These are phyloP conservation scores for Wickerhamiella sergipiensis DNA, from an alignment of 805 yeast species.

Conservation along the genomic window DNA sequence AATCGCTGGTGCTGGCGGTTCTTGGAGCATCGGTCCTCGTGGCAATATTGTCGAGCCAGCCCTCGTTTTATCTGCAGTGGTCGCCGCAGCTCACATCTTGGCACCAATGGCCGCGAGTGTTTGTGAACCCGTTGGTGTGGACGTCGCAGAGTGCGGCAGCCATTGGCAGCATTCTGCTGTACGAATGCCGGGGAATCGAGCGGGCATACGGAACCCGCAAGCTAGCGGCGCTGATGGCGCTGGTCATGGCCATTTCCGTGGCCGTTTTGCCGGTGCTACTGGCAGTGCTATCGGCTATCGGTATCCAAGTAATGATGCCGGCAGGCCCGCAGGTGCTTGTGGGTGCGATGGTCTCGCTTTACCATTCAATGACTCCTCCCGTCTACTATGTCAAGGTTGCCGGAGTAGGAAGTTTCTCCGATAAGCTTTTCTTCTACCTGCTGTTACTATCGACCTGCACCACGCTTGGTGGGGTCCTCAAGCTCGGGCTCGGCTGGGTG, in stretches of 20 bases:
- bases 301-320: neutral
- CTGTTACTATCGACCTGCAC: neutral
- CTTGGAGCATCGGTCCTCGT: conserved; percentile 2
- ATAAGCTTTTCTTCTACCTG: neutral
- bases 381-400: neutral
- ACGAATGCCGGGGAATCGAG: conserved; percentile 7
- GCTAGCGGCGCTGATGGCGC: neutral
- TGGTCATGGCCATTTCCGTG: neutral
- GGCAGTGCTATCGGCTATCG: neutral
- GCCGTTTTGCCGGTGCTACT: neutral
- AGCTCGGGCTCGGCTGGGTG: neutral
- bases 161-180: conserved; percentile 4
- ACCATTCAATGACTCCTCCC: neutral
- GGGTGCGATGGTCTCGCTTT: neutral
- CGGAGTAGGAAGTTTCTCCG: neutral
- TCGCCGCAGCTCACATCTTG: conserved; percentile 5
- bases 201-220: conserved; percentile 4
- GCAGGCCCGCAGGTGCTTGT: conserved; percentile 1
- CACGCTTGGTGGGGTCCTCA: neutral
- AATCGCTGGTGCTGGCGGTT: neutral
- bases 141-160: conserved; percentile 5
- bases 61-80: neutral
- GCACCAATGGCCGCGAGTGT: conserved; percentile 7
- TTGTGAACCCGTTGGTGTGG: conserved; percentile 3
- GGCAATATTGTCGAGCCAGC: conserved; percentile 2